Conservation (phyloP, 73 alveolate species). For the Tetrahymena elliotti region DNA sequence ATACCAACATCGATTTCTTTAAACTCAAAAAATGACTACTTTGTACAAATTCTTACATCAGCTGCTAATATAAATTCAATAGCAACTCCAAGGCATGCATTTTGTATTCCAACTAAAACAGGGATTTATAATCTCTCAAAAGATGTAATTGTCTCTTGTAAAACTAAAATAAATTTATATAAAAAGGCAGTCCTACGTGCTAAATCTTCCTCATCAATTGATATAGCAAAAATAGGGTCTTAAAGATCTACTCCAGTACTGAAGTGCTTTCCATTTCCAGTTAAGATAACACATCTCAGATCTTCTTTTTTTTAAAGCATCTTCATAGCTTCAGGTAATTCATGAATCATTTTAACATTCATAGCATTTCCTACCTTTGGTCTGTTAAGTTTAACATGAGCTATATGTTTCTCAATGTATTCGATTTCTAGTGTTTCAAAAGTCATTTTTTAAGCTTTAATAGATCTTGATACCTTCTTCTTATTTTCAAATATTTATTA, state of each 20-base stretch:
- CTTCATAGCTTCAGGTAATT: slow-evolving; percentile 23
- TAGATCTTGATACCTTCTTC: background rate
- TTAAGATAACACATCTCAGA: slow-evolving; percentile 41
- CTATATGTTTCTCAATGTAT: slow-evolving; percentile 21
- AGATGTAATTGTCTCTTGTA: slow-evolving; percentile 3
- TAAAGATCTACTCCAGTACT: slow-evolving; percentile 63
- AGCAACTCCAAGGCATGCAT: background rate
- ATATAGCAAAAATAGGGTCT: background rate
- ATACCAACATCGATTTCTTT: slow-evolving; percentile 61
- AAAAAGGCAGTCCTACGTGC: slow-evolving; percentile 40
- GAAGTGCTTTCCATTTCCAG: slow-evolving; percentile 54
- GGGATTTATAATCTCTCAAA: slow-evolving; percentile 36
- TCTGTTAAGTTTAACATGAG: slow-evolving; percentile 38
- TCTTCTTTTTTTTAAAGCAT: slow-evolving; percentile 18
- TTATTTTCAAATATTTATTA: background rate
- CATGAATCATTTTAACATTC: slow-evolving; percentile 37
- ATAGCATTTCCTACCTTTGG: slow-evolving; percentile 44
- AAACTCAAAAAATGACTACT: slow-evolving; percentile 47
- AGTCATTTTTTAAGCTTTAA: background rate
- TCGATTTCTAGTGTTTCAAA: slow-evolving; percentile 1
- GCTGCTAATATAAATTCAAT: slow-evolving; percentile 35
- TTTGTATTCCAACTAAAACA: slow-evolving; percentile 31
- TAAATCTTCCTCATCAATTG: slow-evolving; percentile 36
- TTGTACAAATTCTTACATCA: slow-evolving; percentile 49
- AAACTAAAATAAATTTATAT: background rate